Evolutionary conservation across 768 basidiomycete genomes (phyloP).

Genomic region (Agaricus sinodeliciosus): DNA sequence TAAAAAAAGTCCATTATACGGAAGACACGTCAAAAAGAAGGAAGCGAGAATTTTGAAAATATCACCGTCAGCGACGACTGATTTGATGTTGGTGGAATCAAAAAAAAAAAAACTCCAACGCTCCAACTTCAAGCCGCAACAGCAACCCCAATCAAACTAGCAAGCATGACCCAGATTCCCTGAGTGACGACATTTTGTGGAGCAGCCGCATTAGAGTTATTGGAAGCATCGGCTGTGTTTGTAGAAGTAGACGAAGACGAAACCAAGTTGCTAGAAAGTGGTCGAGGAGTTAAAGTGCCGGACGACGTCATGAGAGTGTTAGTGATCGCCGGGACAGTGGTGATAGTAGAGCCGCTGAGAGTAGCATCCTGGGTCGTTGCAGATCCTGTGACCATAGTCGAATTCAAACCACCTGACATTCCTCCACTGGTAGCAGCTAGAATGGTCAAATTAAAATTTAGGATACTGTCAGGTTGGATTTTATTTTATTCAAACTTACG

Average conservation of each 20-base stretch:
- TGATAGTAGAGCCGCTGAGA: not conserved
- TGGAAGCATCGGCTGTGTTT: not conserved
- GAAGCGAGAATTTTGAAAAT: not conserved
- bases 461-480: too few species aligned
- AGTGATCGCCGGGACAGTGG: not conserved
- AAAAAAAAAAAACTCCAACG: too few species aligned
- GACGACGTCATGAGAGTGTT: not conserved
- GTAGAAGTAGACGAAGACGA: not conserved
- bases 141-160: conserved; percentile 2
- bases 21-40: not conserved
- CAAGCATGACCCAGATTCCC: conserved; percentile 8
- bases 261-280: not conserved
- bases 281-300: not conserved
- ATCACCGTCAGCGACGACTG: not conserved
- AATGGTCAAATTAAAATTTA: not conserved
- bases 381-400: too few species aligned
- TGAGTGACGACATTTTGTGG: not conserved
- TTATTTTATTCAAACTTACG: not conserved
- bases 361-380: too few species aligned
- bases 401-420: too few species aligned
- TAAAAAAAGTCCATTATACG: not conserved
- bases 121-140: not conserved
- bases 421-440: not conserved
- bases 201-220: not conserved
- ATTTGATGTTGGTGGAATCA: too few species aligned